A percentile compares a stretch with the other conserved stretches of the same genome.
These are phyloP conservation scores for Pythium grandisporangium DNA, from an alignment of 352 stramenopile species.

Conservation along the genomic window DNA sequence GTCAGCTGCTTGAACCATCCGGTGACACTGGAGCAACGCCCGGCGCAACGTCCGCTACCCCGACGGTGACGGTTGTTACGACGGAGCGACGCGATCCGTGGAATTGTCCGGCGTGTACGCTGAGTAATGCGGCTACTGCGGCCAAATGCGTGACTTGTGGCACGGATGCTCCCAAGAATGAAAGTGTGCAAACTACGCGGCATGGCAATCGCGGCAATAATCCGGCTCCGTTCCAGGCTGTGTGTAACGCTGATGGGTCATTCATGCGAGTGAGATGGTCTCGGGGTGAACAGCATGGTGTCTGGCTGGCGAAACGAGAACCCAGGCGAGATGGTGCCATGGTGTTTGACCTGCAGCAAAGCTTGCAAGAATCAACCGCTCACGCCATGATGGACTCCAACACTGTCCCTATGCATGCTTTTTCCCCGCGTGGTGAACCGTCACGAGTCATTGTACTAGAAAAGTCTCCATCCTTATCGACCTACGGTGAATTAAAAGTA, in stretches of 20 bases:
- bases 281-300: conserved; percentile 68
- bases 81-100: conserved; percentile 24
- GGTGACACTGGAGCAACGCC: conserved; percentile 1
- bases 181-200: conserved; percentile 18
- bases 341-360: conserved; percentile 27
- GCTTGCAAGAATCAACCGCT: conserved; percentile 15
- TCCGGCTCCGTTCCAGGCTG: conserved; percentile 58
- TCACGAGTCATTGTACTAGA: conserved; percentile 51
- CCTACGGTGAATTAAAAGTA: conserved; percentile 46
- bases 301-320: conserved; percentile 63
- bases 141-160: conserved; percentile 69
- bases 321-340: conserved; percentile 6
- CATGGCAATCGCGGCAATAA: conserved; percentile 46
- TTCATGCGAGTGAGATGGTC: conserved; percentile 82
- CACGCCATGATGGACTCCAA: conserved; percentile 52
- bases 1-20: conserved; percentile 38
- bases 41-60: conserved; percentile 1
- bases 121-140: conserved; percentile 55
- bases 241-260: conserved; percentile 38
- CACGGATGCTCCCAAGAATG: conserved; percentile 33
- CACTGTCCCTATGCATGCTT: conserved; percentile 33
- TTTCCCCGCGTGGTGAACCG: conserved; percentile 40
- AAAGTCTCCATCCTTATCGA: conserved; percentile 39
- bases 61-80: conserved; percentile 14
- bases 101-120: conserved; percentile 65